Base-by-base conservation (phyloP, 169 alveolate genomes). In the Cryptosporidium muris region DNA sequence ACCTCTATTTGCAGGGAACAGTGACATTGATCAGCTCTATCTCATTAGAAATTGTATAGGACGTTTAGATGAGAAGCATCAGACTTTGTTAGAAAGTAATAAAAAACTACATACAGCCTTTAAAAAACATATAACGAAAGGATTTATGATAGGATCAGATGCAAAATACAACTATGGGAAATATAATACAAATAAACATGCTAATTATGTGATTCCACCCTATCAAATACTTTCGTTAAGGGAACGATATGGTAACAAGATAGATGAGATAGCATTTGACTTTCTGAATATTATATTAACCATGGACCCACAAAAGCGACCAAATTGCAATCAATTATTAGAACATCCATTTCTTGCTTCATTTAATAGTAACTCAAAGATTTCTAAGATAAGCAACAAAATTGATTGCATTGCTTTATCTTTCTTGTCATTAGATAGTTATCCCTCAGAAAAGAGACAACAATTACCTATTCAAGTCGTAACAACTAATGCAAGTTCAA, bases 1-100 rank as follows among this genome's bases (percentile, higher is more conserved):
- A 58, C 99, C 99, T 6, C 92, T 96, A 16, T 96, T 96, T 88
- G 97, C 98, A 2, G 99, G 99, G 0, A 96, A 95, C 82, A 91
- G 91, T 64, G 97, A 94, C 80, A 90, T 94, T n/a, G 97, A 94
- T 65, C 93, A 94, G 66, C 81, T 94, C 6, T 92, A 90, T 80
- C 74, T 92, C 52, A 94, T 94, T 51, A 91, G 93, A 82, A 92
- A 90, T 81, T 65, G 91, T 16, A 64, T 93, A 53, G 97, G 97
- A 14, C 89, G 89, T 65, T 81, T 95, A 48, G 93, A 95, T 4
- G 81, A 80, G 34, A 89, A 88, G 12, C 81, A 89, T 64, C 81
- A 89, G 51, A 94, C 92, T 74, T 68, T 88, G 53, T 94, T 93
- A 80, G 82, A 82, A 65, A 92, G 91, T 66, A 92, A 95, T 66